A percentile compares a stretch with the other conserved stretches of the same genome.
These are phyloP conservation scores for Calophaca sinica DNA, from an alignment of 306 rosid genomes.

Conservation along the genomic window DNA sequence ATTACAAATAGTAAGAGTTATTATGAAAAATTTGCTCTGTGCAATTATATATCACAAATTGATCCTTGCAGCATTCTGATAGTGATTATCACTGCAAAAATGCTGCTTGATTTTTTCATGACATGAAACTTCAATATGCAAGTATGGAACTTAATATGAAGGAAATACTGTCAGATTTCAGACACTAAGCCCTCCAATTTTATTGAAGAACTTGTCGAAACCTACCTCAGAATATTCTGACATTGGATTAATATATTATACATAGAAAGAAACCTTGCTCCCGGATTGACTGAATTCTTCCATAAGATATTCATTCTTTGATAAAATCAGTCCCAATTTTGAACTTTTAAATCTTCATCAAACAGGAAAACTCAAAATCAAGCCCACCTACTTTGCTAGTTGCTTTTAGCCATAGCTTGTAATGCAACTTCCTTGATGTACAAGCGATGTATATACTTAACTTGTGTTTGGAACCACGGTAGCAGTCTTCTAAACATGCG, in stretches of 20 bases:
- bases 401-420: too few relatives aligned
- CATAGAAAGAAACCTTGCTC: too few relatives aligned
- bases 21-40: not conserved
- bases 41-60: not conserved
- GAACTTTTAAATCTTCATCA: too few relatives aligned
- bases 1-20: constrained; percentile 14
- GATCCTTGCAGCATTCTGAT: not conserved
- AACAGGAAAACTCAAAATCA: too few relatives aligned
- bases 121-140: constrained; percentile 6
- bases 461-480: too few relatives aligned
- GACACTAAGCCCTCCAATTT: not conserved
- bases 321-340: too few relatives aligned
- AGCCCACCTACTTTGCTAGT: too few relatives aligned
- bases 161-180: not conserved
- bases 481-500: too few relatives aligned
- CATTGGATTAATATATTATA: not conserved
- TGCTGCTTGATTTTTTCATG: not conserved
- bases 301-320: too few relatives aligned
- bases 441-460: too few relatives aligned
- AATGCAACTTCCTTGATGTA: too few relatives aligned
- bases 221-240: not conserved
- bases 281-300: too few relatives aligned
- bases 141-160: not conserved
- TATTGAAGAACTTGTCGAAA: not conserved
- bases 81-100: constrained; percentile 19